Evolutionary conservation across 805 yeast genomes (phyloP).

Genomic region (Suhomyces xylopsoci): DNA sequence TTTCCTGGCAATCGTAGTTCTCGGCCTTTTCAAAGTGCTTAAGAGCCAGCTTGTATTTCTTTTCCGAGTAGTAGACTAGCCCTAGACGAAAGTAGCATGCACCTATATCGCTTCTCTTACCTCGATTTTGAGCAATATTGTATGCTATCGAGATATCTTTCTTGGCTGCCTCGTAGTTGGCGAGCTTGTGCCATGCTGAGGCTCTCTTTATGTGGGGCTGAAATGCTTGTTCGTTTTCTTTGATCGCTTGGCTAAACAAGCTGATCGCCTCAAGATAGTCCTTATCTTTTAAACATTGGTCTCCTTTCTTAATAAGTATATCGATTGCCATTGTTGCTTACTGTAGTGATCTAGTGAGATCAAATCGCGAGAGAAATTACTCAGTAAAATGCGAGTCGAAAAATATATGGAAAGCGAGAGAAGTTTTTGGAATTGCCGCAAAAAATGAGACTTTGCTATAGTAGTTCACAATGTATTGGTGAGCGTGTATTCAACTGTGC

Average conservation of each 20-base stretch:
- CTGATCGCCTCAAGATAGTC: slow-evolving; percentile 46
- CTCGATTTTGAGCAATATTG: slow-evolving; percentile 42
- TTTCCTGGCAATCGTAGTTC: slow-evolving; percentile 41
- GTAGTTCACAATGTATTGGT: too few relatives aligned
- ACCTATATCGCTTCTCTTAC: slow-evolving; percentile 46
- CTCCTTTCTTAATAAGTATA: slow-evolving; percentile 33
- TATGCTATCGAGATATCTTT: slow-evolving; percentile 46
- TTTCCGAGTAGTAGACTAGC: slow-evolving; percentile 42
- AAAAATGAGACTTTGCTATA: too few relatives aligned
- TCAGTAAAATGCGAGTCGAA: not conserved
- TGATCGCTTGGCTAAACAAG: slow-evolving; percentile 37
- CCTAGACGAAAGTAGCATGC: slow-evolving; percentile 49
- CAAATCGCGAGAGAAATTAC: not conserved
- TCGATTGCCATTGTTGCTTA: slow-evolving; percentile 26
- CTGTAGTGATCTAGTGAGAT: not conserved
- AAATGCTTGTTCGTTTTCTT: slow-evolving; percentile 43
- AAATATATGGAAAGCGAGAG: not conserved
- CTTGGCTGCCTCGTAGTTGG: slow-evolving; percentile 47
- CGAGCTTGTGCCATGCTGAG: slow-evolving; percentile 45
- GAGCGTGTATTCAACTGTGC: too few relatives aligned
- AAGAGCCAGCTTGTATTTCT: slow-evolving; percentile 41
- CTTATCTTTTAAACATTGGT: slow-evolving; percentile 23
- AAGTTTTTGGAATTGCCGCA: not conserved
- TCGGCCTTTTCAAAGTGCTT: slow-evolving; percentile 41
- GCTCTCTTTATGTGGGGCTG: slow-evolving; percentile 49